Conservation (phyloP, 257 asterid species). For the Solanum clarkiae region DNA sequence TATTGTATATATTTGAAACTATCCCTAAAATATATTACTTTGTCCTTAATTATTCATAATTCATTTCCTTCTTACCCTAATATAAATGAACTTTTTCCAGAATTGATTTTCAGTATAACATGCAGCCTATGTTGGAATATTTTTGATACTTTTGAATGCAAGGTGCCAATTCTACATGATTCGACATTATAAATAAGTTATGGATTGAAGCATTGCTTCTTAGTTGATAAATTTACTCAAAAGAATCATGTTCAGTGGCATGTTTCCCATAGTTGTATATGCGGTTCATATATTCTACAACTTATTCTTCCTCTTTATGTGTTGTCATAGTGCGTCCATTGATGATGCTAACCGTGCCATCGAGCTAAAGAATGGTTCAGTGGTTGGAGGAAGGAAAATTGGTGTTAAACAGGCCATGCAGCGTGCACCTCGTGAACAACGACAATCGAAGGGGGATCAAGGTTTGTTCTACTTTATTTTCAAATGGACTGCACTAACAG, state of each 20-base stretch:
- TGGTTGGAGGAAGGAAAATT: conserved; percentile 70
- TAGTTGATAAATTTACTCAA: not conserved
- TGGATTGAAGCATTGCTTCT: not conserved
- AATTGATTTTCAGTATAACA: not conserved
- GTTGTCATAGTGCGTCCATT: conserved; percentile 46
- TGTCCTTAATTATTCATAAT: not conserved
- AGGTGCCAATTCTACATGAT: not conserved
- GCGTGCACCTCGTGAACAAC: conserved; percentile 79
- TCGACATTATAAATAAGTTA: not conserved
- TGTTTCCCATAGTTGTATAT: not conserved
- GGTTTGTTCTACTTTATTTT: conserved; percentile 22
- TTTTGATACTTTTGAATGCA: not conserved
- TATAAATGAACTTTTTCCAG: not conserved
- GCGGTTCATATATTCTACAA: not conserved
- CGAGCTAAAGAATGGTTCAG: conserved; percentile 69
- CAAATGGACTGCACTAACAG: not conserved
- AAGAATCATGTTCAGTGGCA: not conserved
- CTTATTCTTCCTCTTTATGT: not conserved
- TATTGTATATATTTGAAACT: too few species aligned
- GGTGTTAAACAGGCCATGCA: conserved; percentile 78
- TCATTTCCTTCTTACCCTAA: not conserved
- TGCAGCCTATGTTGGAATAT: not conserved
- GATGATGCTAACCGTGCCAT: conserved; percentile 80
- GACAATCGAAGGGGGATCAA: conserved; percentile 49
- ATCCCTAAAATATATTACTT: not conserved